Evolutionary conservation across 208 protist genomes (phyloP).

Genomic region (Acanthamoeba divionensis): DNA sequence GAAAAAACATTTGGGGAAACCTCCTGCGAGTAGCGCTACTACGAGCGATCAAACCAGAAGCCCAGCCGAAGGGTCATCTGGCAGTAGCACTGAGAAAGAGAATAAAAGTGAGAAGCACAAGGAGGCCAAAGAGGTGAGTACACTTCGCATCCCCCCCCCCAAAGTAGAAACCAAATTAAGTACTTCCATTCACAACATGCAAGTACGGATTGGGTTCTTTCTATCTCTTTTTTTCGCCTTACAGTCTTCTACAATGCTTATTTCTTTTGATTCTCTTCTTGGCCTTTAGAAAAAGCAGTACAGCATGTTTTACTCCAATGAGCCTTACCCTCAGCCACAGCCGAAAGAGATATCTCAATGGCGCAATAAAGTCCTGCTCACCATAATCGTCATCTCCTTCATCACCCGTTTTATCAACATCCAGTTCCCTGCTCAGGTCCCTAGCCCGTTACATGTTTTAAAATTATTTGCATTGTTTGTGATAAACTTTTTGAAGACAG

Average conservation of each 20-base stretch:
- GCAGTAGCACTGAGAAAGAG: background rate
- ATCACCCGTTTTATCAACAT: background rate
- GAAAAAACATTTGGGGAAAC: too few species aligned
- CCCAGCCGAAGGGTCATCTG: too few species aligned
- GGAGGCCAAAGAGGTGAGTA: conserved; percentile 7
- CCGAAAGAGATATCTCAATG: background rate
- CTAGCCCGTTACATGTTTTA: too few species aligned
- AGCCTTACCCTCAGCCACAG: background rate
- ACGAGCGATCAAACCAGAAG: too few species aligned
- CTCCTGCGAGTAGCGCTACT: too few species aligned
- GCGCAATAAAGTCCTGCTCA: background rate
- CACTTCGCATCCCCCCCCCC: background rate
- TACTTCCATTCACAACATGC: background rate
- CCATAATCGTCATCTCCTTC: conserved; percentile 14
- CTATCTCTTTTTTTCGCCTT: background rate
- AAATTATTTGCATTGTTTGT: too few species aligned
- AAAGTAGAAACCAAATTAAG: background rate
- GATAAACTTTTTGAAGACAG: too few species aligned
- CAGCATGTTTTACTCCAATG: conserved; percentile 24
- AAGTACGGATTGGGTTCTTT: background rate
- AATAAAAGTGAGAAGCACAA: background rate
- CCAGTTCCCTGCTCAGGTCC: background rate
- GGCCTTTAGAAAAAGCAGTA: background rate
- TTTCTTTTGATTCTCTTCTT: background rate
- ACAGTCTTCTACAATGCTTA: background rate